Base-by-base conservation (phyloP, 768 basidiomycete genomes). In the Dacryopinax primogenitus region DNA sequence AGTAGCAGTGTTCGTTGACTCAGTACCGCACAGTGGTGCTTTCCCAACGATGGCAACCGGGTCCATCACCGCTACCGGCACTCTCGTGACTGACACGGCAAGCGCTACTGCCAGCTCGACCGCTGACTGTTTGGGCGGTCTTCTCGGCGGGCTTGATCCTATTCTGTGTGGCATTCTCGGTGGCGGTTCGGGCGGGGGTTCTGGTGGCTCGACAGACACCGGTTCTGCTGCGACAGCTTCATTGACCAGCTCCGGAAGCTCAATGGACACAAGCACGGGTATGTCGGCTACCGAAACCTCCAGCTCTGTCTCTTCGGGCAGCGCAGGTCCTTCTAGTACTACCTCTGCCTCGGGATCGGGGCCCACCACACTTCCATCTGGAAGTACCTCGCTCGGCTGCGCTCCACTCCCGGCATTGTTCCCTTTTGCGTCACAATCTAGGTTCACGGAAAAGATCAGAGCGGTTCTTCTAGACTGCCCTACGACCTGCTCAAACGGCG, bases 401-500 rank as follows among this genome's bases (percentile, higher is more conserved):
- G 51, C 51, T 7, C 51, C 51, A 15, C 30, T 58, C 13, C 11
- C 51, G 15, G 51, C 51, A 30, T 30, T 58, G 26, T 58, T 58
- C 51, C 51, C 51, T 6, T 28, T 30, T 2, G 26, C 51, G 4
- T 26, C 51, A 23, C 51, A 58, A 30, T 58, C 51, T 6, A 23
- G 51, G 15, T 58, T 28, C 26, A 30, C 30, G 21, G 51, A 30
- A 7, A 58, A 58, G 26, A 30, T 26, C 51, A 58, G 21, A 30
- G 51, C 30, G 4, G 51, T 23, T 15, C 41, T 58, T 30, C 51
- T 58, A 4, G 51, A 58, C 30, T 58, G 51, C 18, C 51, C 51
- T 32, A 58, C 51, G 13, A 58, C 51, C 51, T 58, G 51, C 51
- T 28, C 51, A 30, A 58, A 58, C 21, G 51, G 51, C 26, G 51